Evolutionary conservation across 108 stramenopile species (phyloP), one percentile per base, ranked within the genome.

Genomic region (Cyclotella atomus): DNA sequence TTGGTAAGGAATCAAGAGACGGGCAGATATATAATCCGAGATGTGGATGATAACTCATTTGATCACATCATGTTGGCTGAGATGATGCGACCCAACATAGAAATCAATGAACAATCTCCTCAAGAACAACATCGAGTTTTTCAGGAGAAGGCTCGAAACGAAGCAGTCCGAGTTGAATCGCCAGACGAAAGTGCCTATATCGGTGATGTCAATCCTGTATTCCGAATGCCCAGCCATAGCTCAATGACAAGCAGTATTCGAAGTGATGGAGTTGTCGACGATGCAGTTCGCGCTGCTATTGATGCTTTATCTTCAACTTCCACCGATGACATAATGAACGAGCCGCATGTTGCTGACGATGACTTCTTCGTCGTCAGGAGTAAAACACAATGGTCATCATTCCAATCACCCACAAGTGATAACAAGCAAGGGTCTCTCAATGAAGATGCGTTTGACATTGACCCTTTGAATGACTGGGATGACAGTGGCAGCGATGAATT

Each of bases 1-100:
- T 66, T 81, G 33, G 80, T 81, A 1, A 47, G 80, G 21, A 81
- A 75, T 53, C 59, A 65, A 54, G 63, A 49, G 21, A 81, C 73
- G 16, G 73, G 80, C 1, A 30, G 73, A 3, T 81, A 70, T 63
- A 35, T 74, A 23, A 81, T 74, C 19, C 68, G 73, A 7, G 73
- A 81, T 57, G 80, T 74, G 0, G 68, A 74, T 44, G 80, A 81
- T 59, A 73, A 56, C 30, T 28, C 17, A 4, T 81, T 73, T 41
- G 53, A 73, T 60, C 65, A 67, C 46, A 72, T 70, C 17, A 35
- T 79, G 28, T 7, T 55, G 59, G 47, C 49, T 0, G 56, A 66
- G 3, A 68, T 68, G 67, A 53, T 54, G 52, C 67, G 33, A 17
- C 53, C 67, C 16, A 25, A 34, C 15, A 2, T 29, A 12, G 38